These are phyloP conservation scores for Pythium diclinum DNA, from an alignment of 352 stramenopile genomes.

Conservation along the genomic window DNA sequence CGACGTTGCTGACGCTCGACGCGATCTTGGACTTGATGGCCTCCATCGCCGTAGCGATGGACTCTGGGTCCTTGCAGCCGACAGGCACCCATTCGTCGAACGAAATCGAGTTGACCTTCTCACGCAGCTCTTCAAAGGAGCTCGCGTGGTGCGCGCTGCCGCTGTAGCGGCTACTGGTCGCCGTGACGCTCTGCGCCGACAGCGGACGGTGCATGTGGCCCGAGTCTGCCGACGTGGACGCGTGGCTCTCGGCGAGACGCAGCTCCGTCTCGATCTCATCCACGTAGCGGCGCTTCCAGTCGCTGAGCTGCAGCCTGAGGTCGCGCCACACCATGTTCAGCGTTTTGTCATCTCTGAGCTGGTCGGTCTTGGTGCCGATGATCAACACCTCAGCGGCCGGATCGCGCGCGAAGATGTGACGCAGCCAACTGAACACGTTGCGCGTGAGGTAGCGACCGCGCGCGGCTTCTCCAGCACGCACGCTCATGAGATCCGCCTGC, in stretches of 20 bases:
- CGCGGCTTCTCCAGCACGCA: slow-evolving; percentile 9
- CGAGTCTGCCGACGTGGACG: not conserved
- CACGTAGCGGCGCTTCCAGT: slow-evolving; percentile 23
- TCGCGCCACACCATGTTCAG: slow-evolving; percentile 12
- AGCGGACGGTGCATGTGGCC: not conserved
- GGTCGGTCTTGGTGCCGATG: slow-evolving; percentile 23
- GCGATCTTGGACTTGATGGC: slow-evolving; percentile 15
- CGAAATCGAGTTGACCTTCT: slow-evolving; percentile 19
- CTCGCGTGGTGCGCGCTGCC: slow-evolving; percentile 18
- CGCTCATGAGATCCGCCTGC: not conserved
- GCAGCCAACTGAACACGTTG: slow-evolving; percentile 24
- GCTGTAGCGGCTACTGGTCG: slow-evolving; percentile 13
- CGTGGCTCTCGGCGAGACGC: slow-evolving; percentile 10
- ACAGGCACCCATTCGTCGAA: slow-evolving; percentile 16
- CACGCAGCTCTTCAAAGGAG: slow-evolving; percentile 19
- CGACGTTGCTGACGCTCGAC: slow-evolving; percentile 17
- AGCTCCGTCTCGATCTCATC: slow-evolving; percentile 17
- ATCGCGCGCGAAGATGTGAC: slow-evolving; percentile 19
- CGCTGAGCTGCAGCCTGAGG: slow-evolving; percentile 13
- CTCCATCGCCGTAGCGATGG: slow-evolving; percentile 4
- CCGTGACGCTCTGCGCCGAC: not conserved
- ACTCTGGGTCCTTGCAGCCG: slow-evolving; percentile 14
- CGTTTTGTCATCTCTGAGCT: slow-evolving; percentile 6
- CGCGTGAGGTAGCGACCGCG: slow-evolving; percentile 10
- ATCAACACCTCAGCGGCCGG: slow-evolving; percentile 19